Conservation (phyloP, 495 filamentous ascomycete genomes). For the Penicillium ucsense region DNA sequence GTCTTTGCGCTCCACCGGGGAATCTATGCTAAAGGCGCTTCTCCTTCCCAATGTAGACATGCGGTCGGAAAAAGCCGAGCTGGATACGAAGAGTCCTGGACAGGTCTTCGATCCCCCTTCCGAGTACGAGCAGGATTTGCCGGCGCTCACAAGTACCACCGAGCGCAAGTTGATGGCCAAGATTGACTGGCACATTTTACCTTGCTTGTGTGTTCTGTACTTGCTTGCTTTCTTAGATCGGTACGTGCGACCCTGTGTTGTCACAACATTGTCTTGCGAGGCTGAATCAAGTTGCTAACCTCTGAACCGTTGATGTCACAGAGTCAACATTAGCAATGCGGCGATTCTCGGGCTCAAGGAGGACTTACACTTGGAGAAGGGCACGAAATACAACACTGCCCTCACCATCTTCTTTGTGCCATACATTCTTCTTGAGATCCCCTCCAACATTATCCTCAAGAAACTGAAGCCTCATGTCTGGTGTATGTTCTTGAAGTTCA, state of each 20-base stretch:
- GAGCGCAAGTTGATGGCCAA: slow-evolving; percentile 63
- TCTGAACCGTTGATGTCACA: slow-evolving; percentile 8
- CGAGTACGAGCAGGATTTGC: slow-evolving; percentile 15
- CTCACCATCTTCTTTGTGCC: slow-evolving; percentile 90
- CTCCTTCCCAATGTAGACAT: slow-evolving; percentile 6
- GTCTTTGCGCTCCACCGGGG: not conserved
- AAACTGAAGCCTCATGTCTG: slow-evolving; percentile 72
- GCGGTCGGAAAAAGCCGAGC: slow-evolving; percentile 7
- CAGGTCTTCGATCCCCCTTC: not conserved
- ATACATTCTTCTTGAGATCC: slow-evolving; percentile 79
- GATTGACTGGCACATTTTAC: slow-evolving; percentile 74
- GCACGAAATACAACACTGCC: slow-evolving; percentile 64
- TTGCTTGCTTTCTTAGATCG: slow-evolving; percentile 81
- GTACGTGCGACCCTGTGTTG: slow-evolving; percentile 23
- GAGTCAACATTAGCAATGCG: slow-evolving; percentile 63
- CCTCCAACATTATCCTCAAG: slow-evolving; percentile 81
- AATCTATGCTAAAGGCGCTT: slow-evolving; percentile 8
- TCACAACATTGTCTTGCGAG: not conserved
- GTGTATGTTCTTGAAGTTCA: slow-evolving; percentile 32
- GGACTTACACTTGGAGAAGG: slow-evolving; percentile 48
- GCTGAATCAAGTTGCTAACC: not conserved
- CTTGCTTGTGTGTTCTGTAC: slow-evolving; percentile 74
- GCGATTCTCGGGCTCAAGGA: slow-evolving; percentile 49
- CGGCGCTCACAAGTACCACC: slow-evolving; percentile 42
- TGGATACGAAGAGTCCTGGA: not conserved